Conservation (phyloP, 306 rosid species). For the Ammopiptanthus mongolicus region DNA sequence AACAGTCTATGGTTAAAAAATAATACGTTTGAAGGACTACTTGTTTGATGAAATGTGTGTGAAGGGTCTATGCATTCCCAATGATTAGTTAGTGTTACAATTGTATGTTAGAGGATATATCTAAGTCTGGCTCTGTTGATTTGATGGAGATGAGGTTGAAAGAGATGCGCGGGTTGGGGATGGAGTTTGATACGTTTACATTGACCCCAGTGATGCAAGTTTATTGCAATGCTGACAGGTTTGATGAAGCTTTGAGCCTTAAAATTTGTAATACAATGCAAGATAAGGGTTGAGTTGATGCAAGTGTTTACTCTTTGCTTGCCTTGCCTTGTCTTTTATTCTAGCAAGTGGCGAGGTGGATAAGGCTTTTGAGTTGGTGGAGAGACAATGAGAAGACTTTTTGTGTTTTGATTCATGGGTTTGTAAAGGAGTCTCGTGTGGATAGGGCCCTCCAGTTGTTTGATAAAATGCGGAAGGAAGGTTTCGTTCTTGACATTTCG, state of each 20-base stretch:
- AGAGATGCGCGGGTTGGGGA: slow-evolving; percentile 53
- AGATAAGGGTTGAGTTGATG: slow-evolving; percentile 63
- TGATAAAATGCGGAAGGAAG: slow-evolving; percentile 53
- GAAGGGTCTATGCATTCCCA: slow-evolving; percentile 62
- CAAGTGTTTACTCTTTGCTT: slow-evolving; percentile 43
- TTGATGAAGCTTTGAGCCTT: slow-evolving; percentile 46
- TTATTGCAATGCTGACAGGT: slow-evolving; percentile 53
- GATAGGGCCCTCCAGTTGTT: slow-evolving; percentile 63
- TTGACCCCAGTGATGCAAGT: slow-evolving; percentile 50
- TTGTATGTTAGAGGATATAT: slow-evolving; percentile 58
- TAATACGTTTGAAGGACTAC: no score
- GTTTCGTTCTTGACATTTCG: slow-evolving; percentile 51
- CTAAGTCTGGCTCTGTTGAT: slow-evolving; percentile 44
- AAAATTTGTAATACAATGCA: slow-evolving; percentile 39
- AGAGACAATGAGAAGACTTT: slow-evolving; percentile 62
- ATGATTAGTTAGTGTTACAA: slow-evolving; percentile 54
- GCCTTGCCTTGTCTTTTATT: slow-evolving; percentile 45
- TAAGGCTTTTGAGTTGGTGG: slow-evolving; percentile 63
- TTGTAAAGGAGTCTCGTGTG: slow-evolving; percentile 47
- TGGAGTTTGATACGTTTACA: slow-evolving; percentile 50
- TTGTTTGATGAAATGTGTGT: slow-evolving; percentile 55
- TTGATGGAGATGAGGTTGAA: slow-evolving; percentile 55
- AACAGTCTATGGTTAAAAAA: no score
- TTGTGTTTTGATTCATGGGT: slow-evolving; percentile 70
- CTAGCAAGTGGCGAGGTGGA: slow-evolving; percentile 68